phyloP scores from a whole-genome alignment of 108 stramenopile genomes.

The Cyclotella atomus region DNA sequence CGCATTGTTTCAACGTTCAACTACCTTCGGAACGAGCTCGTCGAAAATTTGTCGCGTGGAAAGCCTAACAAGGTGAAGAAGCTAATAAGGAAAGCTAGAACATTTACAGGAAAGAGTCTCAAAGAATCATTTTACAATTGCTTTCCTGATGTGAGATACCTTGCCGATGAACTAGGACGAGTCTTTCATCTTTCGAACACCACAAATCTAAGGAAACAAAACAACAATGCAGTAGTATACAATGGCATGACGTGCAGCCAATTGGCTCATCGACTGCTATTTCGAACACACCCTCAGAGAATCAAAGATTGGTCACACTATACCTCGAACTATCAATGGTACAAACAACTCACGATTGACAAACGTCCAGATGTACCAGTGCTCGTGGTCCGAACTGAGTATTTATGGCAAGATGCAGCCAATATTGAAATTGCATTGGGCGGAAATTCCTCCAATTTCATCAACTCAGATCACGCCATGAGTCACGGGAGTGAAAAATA shows the following conservation, averaged over 20 bases:
- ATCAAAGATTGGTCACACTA: neutral
- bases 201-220: too few species aligned
- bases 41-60: neutral
- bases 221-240: neutral
- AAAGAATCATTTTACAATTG: constrained; percentile 8
- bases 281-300: neutral
- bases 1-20: constrained; percentile 2
- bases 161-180: constrained; percentile 1
- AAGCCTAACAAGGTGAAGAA: neutral
- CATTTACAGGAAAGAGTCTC: neutral
- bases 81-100: neutral
- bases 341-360: neutral
- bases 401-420: constrained; percentile 10
- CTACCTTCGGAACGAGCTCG: neutral
- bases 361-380: constrained; percentile 11
- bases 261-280: neutral
- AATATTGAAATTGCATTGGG: constrained; percentile 8
- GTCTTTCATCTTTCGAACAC: constrained; percentile 4
- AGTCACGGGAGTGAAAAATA: constrained; percentile 5
- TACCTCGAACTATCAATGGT: constrained; percentile 6
- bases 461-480: neutral
- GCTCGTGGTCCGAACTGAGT: neutral
- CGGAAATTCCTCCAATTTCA: neutral
- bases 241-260: neutral
- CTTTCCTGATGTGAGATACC: constrained; percentile 1